These are phyloP conservation scores for Pelargonium citronellum DNA, from an alignment of 441 rosid species.

Conservation along the genomic window DNA sequence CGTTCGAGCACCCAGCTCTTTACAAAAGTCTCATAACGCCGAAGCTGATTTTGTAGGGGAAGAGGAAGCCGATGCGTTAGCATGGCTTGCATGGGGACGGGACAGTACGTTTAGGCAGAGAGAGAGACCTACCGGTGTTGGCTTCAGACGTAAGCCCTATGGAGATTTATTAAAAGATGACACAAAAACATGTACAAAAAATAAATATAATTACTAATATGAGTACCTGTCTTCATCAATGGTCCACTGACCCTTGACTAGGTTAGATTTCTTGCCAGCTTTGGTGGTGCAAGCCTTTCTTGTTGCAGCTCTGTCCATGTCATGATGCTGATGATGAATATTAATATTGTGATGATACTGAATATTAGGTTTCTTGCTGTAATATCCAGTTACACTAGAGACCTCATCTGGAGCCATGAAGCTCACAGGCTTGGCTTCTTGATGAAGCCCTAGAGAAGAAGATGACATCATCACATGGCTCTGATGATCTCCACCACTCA, in stretches of 20 bases:
- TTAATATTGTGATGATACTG: too few relatives aligned
- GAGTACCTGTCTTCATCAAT: constrained; percentile 63
- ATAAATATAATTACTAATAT: too few relatives aligned
- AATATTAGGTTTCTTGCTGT: not conserved
- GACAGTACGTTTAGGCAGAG: too few relatives aligned
- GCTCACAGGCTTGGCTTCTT: constrained; percentile 34
- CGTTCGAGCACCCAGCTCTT: too few relatives aligned
- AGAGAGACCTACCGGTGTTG: too few relatives aligned
- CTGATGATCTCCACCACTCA: constrained; percentile 6
- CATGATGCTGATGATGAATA: not conserved
- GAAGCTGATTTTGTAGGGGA: too few relatives aligned
- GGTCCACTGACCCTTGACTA: constrained; percentile 85
- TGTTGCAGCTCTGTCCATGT: not conserved
- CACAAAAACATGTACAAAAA: too few relatives aligned
- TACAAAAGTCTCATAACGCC: too few relatives aligned
- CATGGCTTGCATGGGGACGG: too few relatives aligned
- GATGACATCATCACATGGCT: constrained; percentile 17
- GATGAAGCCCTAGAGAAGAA: constrained; percentile 33
- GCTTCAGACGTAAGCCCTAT: too few relatives aligned
- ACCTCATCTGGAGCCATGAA: constrained; percentile 51
- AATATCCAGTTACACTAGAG: constrained; percentile 30
- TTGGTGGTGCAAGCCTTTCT: constrained; percentile 20
- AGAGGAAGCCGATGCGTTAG: too few relatives aligned
- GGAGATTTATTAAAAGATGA: too few relatives aligned
- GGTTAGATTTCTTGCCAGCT: constrained; percentile 46